Conservation (phyloP, 345 rosid genomes). For the Mallotus nudiflorus region DNA sequence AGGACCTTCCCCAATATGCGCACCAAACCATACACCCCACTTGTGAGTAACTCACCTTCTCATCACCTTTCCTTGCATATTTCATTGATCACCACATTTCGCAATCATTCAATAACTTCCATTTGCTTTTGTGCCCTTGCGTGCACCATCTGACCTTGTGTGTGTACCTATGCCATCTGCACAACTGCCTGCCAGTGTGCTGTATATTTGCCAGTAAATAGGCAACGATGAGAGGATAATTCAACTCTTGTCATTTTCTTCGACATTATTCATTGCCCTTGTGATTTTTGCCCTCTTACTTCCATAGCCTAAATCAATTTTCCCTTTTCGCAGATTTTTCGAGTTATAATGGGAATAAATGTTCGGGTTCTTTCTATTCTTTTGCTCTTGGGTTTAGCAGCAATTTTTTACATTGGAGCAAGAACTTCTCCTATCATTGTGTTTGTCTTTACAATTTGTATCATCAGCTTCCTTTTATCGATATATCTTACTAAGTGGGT, state of each 20-base stretch:
- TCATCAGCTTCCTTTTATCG: slow-evolving; percentile 73
- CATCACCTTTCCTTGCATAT: too few species aligned
- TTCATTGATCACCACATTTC: too few species aligned
- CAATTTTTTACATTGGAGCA: slow-evolving; percentile 81
- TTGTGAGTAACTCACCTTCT: slow-evolving; percentile 43
- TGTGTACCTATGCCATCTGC: not conserved
- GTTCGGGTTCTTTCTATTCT: slow-evolving; percentile 70
- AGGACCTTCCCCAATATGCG: slow-evolving; percentile 94
- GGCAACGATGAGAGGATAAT: too few species aligned
- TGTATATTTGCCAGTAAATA: too few species aligned
- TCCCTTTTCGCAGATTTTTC: slow-evolving; percentile 66
- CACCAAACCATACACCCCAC: slow-evolving; percentile 67
- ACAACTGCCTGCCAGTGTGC: not conserved
- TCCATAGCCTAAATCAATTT: not conserved
- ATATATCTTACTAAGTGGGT: slow-evolving; percentile 92
- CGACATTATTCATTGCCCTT: not conserved
- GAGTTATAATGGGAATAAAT: slow-evolving; percentile 74
- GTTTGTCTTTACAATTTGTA: slow-evolving; percentile 87
- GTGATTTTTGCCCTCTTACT: not conserved
- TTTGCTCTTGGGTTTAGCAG: slow-evolving; percentile 71
- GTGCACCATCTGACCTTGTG: too few species aligned
- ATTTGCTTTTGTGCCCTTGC: too few species aligned
- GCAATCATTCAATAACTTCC: too few species aligned
- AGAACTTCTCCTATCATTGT: slow-evolving; percentile 88
- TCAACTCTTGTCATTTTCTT: not conserved